Percentiles rank a stretch among this genome's conserved stretches.
These are phyloP conservation scores for Sechiopsis laciniata DNA, from an alignment of 306 rosid genomes.

Conservation along the genomic window DNA sequence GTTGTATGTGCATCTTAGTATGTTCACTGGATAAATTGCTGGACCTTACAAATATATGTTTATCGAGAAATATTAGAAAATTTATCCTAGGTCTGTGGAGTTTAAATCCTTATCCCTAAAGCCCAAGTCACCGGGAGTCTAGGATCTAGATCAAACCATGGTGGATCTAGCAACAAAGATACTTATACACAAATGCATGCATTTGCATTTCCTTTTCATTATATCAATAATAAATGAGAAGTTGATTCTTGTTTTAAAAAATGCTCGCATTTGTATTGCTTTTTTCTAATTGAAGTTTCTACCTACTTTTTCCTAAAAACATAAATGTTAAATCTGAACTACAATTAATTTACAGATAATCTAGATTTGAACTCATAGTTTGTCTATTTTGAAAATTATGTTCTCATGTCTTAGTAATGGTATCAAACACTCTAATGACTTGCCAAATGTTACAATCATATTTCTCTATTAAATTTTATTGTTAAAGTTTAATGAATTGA, in stretches of 20 bases:
- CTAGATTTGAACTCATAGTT: not conserved
- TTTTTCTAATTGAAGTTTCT: conserved; percentile 1
- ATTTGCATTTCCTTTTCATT: not conserved
- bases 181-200: too few relatives aligned
- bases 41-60: not conserved
- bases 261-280: not conserved
- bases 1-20: not conserved
- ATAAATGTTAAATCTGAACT: not conserved
- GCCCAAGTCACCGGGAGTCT: not conserved
- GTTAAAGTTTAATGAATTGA: not conserved
- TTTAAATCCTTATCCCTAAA: not conserved
- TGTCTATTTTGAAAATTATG: not conserved
- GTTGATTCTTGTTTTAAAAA: too few relatives aligned
- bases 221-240: too few relatives aligned
- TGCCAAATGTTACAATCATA: not conserved
- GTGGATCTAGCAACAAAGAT: not conserved
- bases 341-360: not conserved
- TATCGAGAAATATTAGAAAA: not conserved
- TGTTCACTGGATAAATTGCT: too few relatives aligned
- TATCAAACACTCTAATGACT: not conserved
- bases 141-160: not conserved
- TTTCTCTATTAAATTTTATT: not conserved
- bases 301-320: not conserved
- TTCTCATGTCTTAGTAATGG: not conserved
- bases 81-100: not conserved